phyloP scores from a whole-genome alignment of 345 rosid species.

The Eucalyptus victrix region DNA sequence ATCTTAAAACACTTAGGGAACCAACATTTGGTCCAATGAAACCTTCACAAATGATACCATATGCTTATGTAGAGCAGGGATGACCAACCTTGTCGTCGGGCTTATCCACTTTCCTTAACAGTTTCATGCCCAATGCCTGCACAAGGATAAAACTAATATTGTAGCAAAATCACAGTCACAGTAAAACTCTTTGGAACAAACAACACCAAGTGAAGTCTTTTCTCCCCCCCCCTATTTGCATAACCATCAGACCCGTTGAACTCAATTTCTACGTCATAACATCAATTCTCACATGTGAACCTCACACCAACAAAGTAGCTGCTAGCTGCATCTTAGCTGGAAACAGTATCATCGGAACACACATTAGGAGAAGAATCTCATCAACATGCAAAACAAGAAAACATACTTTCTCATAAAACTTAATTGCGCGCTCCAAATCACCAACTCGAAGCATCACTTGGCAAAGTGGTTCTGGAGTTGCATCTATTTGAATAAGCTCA shows the following conservation, averaged over 20 bases:
- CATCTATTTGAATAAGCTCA: constrained; percentile 77
- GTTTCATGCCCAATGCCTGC: constrained; percentile 89
- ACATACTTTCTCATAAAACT: constrained; percentile 84
- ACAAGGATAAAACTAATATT: not conserved
- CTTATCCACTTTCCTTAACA: constrained; percentile 52
- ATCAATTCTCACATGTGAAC: not conserved
- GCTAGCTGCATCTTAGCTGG: not conserved
- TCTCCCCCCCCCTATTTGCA: not conserved
- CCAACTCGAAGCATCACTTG: constrained; percentile 95
- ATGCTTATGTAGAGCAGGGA: not conserved
- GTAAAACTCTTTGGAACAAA: not conserved
- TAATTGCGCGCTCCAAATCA: constrained; percentile 67
- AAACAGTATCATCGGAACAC: not conserved
- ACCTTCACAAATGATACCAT: not conserved
- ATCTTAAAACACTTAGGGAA: not conserved
- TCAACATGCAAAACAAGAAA: not conserved
- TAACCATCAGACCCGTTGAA: not conserved
- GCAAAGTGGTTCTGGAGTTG: constrained; percentile 82
- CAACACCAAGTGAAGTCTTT: not conserved
- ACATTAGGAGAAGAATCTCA: not conserved
- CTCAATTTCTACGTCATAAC: not conserved
- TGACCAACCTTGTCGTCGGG: constrained; percentile 67
- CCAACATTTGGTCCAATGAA: not conserved
- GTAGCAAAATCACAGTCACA: not conserved
- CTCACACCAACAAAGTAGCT: not conserved